A percentile compares a stretch with the other conserved stretches of the same genome.
Conservation (phyloP, 108 stramenopile genomes). For the Pseudonitzschia delicatissima region DNA sequence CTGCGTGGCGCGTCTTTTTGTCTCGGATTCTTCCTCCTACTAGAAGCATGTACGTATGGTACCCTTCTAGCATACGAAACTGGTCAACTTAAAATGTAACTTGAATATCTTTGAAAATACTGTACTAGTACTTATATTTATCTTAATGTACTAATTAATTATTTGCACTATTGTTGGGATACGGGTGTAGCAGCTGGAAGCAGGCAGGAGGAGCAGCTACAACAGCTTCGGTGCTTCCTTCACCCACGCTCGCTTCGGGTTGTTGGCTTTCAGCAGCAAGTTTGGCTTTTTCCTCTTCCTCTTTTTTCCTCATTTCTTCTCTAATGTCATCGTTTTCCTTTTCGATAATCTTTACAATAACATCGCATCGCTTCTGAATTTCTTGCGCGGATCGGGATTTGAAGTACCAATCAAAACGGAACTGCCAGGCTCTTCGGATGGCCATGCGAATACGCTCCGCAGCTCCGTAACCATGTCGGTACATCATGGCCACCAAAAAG, state of each 20-base stretch:
- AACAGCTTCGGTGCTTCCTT: neutral
- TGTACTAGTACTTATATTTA: neutral
- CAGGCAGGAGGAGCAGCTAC: neutral
- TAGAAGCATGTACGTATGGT: too few relatives aligned
- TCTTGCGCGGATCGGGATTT: slow-evolving; percentile 92
- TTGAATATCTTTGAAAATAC: too few relatives aligned
- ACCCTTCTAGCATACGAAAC: too few relatives aligned
- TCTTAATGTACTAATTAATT: neutral
- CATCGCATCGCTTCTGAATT: slow-evolving; percentile 91
- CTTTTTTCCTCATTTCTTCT: slow-evolving; percentile 39
- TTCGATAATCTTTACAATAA: slow-evolving; percentile 69
- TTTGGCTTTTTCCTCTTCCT: slow-evolving; percentile 22
- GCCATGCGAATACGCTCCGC: slow-evolving; percentile 92
- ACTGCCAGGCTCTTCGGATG: slow-evolving; percentile 93
- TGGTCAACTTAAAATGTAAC: too few relatives aligned
- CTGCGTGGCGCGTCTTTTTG: too few relatives aligned
- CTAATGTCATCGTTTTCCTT: slow-evolving; percentile 71
- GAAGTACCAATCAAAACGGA: slow-evolving; percentile 99
- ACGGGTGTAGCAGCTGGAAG: too few relatives aligned
- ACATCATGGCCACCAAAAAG: slow-evolving; percentile 94
- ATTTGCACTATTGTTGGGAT: too few relatives aligned
- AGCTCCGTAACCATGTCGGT: slow-evolving; percentile 93
- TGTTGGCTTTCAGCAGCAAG: neutral
- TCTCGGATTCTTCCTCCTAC: too few relatives aligned
- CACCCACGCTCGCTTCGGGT: neutral